Evolutionary conservation across 306 rosid genomes (phyloP).

Genomic region (Quercus parvula): DNA sequence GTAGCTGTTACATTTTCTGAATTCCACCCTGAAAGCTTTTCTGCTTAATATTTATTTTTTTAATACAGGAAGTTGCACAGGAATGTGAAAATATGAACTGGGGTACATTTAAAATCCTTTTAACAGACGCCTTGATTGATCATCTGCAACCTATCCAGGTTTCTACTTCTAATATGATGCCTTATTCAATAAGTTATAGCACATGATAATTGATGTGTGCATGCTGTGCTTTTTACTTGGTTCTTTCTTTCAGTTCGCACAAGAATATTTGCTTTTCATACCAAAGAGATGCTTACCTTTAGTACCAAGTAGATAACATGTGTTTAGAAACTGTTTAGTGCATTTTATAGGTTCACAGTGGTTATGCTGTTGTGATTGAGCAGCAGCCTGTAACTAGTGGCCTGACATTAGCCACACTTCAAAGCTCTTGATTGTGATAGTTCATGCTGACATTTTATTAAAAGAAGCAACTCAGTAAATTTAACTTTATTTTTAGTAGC

Average conservation of each 20-base stretch:
- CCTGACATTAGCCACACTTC: too few species aligned
- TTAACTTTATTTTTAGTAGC: too few species aligned
- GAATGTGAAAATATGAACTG: conserved; percentile 87
- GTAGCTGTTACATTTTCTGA: conserved; percentile 3
- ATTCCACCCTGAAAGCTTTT: conserved; percentile 6
- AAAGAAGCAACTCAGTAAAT: too few species aligned
- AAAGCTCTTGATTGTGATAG: too few species aligned
- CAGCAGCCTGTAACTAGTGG: too few species aligned
- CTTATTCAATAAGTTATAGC: conserved; percentile 15
- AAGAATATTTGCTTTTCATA: neutral
- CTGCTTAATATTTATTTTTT: neutral
- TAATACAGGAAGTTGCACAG: conserved; percentile 63
- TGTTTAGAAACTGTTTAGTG: too few species aligned
- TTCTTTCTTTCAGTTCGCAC: conserved; percentile 3
- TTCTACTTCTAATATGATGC: conserved; percentile 15
- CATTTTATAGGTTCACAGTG: too few species aligned
- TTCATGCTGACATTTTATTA: too few species aligned
- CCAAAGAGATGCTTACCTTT: too few species aligned
- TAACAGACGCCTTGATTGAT: conserved; percentile 72
- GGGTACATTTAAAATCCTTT: conserved; percentile 78
- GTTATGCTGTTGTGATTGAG: too few species aligned
- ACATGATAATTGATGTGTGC: conserved; percentile 5
- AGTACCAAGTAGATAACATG: too few species aligned
- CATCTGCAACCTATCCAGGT: conserved; percentile 96
- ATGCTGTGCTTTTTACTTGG: conserved; percentile 8